Base-by-base conservation (phyloP, 2,329 filamentous ascomycete species). In the Didymella pomorum region DNA sequence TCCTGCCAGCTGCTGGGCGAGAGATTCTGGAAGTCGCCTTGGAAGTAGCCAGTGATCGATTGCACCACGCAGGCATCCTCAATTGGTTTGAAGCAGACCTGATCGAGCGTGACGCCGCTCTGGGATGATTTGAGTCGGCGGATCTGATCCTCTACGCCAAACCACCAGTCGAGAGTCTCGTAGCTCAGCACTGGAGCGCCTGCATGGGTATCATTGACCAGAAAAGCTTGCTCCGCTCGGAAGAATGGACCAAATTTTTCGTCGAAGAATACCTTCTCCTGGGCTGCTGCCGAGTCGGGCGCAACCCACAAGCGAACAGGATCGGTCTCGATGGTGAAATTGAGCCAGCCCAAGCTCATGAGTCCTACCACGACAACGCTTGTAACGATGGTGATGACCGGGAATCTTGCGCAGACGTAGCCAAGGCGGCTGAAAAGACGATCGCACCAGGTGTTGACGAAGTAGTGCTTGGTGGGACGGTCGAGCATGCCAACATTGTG, bases 291-390 rank as follows among this genome's bases (percentile, higher is more conserved):
- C 4, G 95, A 98, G 9, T 90, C 90, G 8, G 95, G 95, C 69
- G 94, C 93, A n/a, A 99, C 95, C 95, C 95, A 99, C 9, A 99
- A 81, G 46, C 91, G 88, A 11, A 96, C 95, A 6, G 95, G 95
- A 62, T 98, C 90, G 21, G 84, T 91, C 76, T 98, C 95, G 33
- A 99, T 83, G n/a, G 91, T 84, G 71, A 99, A 99, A 43, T 87
- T 86, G 58, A 95, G 80, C 92, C 92, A 96, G 1, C 95, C 95
- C 33, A 94, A 79, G 72, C 93, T 97, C 61, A 99, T 82, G 4
- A 97, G 74, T 1, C 83, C 85, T 11, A 97, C 90, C 2, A 95
- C 71, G 2, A 95, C 52, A n/a, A 97, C 74, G 62, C 91, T 94
- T 8, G 84, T 80, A 2, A 83, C 79, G 63, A 98, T 97, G 1